Percentiles rank a stretch among this genome's conserved stretches.
These are phyloP conservation scores for Westerdykella sp. DNA, from an alignment of 2,329 filamentous ascomycete species.

Conservation along the genomic window DNA sequence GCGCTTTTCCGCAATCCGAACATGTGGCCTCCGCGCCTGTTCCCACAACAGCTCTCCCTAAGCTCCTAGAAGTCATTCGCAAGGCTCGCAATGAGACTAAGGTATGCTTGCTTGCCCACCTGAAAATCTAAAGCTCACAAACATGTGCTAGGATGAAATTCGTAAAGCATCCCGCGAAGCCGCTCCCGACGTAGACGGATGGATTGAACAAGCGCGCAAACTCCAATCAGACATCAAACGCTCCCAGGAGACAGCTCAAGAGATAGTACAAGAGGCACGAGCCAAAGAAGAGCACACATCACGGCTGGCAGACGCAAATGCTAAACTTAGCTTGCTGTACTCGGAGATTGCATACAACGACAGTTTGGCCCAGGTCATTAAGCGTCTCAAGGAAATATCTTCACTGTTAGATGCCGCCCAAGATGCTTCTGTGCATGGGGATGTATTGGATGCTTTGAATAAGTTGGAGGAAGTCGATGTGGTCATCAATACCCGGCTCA, in stretches of 20 bases:
- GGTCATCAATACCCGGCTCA: constrained; percentile 51
- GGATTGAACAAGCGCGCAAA: constrained; percentile 77
- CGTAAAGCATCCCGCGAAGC: constrained; percentile 69
- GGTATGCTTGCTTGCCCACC: constrained; percentile 29
- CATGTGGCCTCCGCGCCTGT: constrained; percentile 49
- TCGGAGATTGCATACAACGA: constrained; percentile 56
- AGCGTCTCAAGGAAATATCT: constrained; percentile 48
- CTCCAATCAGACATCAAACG: constrained; percentile 80
- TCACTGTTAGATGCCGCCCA: constrained; percentile 44
- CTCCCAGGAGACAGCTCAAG: constrained; percentile 70
- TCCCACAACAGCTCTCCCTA: constrained; percentile 43
- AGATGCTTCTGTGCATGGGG: constrained; percentile 39
- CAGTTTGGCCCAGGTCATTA: constrained; percentile 45
- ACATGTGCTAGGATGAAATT: constrained; percentile 56
- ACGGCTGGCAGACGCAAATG: constrained; percentile 55
- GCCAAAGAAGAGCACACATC: constrained; percentile 58
- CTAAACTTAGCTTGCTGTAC: constrained; percentile 51
- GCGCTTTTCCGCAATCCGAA: constrained; percentile 53
- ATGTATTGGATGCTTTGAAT: constrained; percentile 45
- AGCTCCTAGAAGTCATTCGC: constrained; percentile 46
- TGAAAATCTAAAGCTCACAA: constrained; percentile 1
- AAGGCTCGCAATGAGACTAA: constrained; percentile 50
- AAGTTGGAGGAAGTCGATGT: constrained; percentile 46
- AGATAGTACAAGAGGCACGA: constrained; percentile 74
- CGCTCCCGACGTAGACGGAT: constrained; percentile 72